Percentiles rank a stretch among this genome's conserved stretches.
These are phyloP conservation scores for Penicillium sp. DNA, from an alignment of 2,329 filamentous ascomycete genomes.

Conservation along the genomic window DNA sequence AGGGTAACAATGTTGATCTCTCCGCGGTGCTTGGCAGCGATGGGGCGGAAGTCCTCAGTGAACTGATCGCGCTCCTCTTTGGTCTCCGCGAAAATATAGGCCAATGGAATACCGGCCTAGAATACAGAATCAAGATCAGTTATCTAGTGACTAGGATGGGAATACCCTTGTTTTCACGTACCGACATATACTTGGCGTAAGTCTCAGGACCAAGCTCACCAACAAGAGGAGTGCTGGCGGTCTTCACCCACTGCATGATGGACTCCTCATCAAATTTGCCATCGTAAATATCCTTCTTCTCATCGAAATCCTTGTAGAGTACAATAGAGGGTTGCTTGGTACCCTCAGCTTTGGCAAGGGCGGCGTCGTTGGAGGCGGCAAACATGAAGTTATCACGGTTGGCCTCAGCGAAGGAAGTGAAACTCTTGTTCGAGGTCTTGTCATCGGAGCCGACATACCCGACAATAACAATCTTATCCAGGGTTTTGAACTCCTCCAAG, in stretches of 20 bases:
- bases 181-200: constrained; percentile 89
- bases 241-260: constrained; percentile 81
- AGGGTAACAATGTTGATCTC: constrained; percentile 97
- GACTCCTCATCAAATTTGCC: constrained; percentile 79
- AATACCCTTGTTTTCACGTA: constrained; percentile 37
- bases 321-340: constrained; percentile 84
- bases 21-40: constrained; percentile 91
- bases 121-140: background rate
- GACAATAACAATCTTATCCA: constrained; percentile 93
- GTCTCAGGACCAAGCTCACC: constrained; percentile 97
- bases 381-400: constrained; percentile 92
- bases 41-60: constrained; percentile 72
- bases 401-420: constrained; percentile 67
- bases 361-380: constrained; percentile 78
- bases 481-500: constrained; percentile 93
- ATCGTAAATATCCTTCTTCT: constrained; percentile 83
- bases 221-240: constrained; percentile 81
- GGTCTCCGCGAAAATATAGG: constrained; percentile 96
- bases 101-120: constrained; percentile 80
- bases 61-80: constrained; percentile 82
- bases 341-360: constrained; percentile 83
- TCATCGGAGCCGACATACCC: constrained; percentile 79
- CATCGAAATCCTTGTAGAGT: constrained; percentile 96
- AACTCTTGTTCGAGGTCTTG: constrained; percentile 85
- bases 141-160: background rate